These are phyloP conservation scores for Auxenochlorella pyrenoidosa DNA, from an alignment of 139 green algal species.

Conservation along the genomic window DNA sequence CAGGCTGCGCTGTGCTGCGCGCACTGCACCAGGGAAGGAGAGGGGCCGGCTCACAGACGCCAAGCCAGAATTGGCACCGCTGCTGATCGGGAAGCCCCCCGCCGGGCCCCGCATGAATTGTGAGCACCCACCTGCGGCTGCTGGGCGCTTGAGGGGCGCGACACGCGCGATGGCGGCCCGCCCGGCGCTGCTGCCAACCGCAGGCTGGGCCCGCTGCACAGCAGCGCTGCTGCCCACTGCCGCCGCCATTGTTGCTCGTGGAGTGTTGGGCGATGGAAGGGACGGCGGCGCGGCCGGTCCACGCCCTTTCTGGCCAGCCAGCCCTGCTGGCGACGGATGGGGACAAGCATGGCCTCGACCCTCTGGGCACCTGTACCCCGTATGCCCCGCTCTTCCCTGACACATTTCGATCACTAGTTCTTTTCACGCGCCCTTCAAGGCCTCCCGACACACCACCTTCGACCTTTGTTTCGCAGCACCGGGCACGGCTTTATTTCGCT, in stretches of 20 bases:
- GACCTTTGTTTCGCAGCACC: neutral
- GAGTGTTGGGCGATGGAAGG: neutral
- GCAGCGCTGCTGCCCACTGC: constrained; percentile 2
- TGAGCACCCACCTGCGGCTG: constrained; percentile 11
- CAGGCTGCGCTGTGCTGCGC: neutral
- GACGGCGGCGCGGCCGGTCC: neutral
- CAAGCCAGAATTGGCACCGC: neutral
- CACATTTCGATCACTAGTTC: neutral
- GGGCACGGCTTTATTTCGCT: neutral
- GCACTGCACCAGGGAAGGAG: constrained; percentile 17
- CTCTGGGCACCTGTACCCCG: no score
- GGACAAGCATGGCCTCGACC: no score
- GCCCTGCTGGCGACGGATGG: no score
- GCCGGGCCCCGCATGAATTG: neutral
- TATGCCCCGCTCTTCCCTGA: neutral
- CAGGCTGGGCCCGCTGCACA: constrained; percentile 3
- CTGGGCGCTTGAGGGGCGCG: neutral
- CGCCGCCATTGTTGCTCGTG: constrained; percentile 19
- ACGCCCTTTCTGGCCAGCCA: no score
- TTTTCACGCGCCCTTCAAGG: no score
- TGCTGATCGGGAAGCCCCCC: neutral
- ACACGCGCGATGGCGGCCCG: constrained; percentile 2
- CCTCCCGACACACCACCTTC: no score
- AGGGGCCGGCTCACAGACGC: neutral
- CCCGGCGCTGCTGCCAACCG: constrained; percentile 10